Base-by-base conservation (phyloP, 2,329 filamentous ascomycete genomes). In the Aspergillus fructus region DNA sequence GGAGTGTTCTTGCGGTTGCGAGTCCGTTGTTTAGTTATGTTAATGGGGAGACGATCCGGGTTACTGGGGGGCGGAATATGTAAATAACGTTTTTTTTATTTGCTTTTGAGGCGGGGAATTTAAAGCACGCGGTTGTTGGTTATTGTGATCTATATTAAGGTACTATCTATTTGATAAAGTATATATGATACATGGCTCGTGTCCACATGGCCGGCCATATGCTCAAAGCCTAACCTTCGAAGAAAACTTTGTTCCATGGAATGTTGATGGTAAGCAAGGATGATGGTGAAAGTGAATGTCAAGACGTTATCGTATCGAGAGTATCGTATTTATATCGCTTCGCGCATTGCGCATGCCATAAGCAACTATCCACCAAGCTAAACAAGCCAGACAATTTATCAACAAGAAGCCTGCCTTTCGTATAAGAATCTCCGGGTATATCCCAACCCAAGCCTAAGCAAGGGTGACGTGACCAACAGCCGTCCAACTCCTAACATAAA, bases 11-110 rank as follows among this genome's bases (percentile, higher is more conserved):
- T 71, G 91, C 88, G 6, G 86, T 94, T 27, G 89, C 87, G 2
- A 93, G 90, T 69, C 91, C 92, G 27, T 74, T 93, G 68, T 91
- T 94, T 68, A 87, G 87, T 41, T 96, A 96, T 77, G 90, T 96
- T 4, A 88, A 84, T 61, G 91, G 92, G 0, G 91, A 96, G 82
- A 93, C 90, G 0, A 89, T 96, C 64, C 90, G 87, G 78, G 90
- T 94, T 52, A 94, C 90, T 5, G 91, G 91, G 13, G 91, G 91
- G 2, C 79, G 84, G 63, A 83, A 83, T 67, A 86, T 85, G 72
- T 86, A 81, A 30, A 30, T 30, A 30, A 9, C 27, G n/a, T 9
- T 30, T 30, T 30, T 4, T 30, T 11, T 24, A 5, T 24, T 24
- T 24, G 5, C 7, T 24, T 24, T 24, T 24, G 24, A 24, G 24